phyloP scores from a whole-genome alignment of 2,329 filamentous ascomycete genomes.

The Sphaerostilbella broomeana region DNA sequence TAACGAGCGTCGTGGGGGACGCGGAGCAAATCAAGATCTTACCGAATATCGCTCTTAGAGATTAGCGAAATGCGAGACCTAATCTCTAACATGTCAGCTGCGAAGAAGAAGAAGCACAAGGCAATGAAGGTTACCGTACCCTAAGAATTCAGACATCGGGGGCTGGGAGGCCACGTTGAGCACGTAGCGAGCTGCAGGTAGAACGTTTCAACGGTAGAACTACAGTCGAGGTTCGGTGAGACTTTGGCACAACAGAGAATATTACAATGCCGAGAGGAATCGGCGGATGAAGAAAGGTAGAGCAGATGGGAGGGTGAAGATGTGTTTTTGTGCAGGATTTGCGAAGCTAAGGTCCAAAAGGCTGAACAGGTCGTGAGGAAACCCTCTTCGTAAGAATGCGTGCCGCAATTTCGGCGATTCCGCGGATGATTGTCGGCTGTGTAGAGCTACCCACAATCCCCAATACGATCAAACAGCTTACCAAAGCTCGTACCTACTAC shows the following conservation, averaged over 20 bases:
- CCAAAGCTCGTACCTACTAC: no score
- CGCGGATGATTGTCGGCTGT: conserved; percentile 17
- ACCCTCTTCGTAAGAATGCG: conserved; percentile 18
- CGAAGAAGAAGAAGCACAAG: not conserved
- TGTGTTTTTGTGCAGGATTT: conserved; percentile 25
- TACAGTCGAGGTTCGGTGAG: no score
- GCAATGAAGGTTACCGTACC: conserved; percentile 35
- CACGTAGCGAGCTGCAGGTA: conserved; percentile 30
- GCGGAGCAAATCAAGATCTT: conserved; percentile 31
- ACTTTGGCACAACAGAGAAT: no score
- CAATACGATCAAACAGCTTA: no score
- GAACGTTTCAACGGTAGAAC: conserved; percentile 10
- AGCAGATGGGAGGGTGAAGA: conserved; percentile 15
- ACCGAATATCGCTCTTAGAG: conserved; percentile 97
- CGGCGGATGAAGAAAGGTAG: conserved; percentile 15
- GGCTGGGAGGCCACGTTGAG: conserved; percentile 33
- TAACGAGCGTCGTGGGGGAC: conserved; percentile 21
- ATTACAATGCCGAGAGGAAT: conserved; percentile 16
- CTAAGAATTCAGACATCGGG: conserved; percentile 55
- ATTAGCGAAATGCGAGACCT: conserved; percentile 94
- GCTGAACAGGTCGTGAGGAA: conserved; percentile 12
- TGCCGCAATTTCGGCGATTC: conserved; percentile 17
- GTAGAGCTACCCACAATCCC: not conserved
- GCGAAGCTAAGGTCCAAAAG: conserved; percentile 24
- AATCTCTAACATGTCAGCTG: conserved; percentile 16